phyloP scores from a whole-genome alignment of 1,139 yeast species.

The Candida mesenterica region DNA sequence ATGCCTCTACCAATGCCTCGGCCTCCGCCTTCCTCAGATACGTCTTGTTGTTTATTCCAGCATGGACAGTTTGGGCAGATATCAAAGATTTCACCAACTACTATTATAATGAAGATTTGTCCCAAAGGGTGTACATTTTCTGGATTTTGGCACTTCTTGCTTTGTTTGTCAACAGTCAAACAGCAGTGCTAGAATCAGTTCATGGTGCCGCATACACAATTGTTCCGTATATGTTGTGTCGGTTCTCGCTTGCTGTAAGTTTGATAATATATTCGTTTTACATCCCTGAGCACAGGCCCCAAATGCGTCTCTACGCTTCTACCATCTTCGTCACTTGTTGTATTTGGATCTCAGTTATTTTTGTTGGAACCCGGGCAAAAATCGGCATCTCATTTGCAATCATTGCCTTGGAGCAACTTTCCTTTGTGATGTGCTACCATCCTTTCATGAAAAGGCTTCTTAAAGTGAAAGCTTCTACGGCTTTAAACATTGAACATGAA shows the following conservation, averaged over 20 bases:
- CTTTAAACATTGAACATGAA: slow-evolving; percentile 65
- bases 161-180: slow-evolving; percentile 52
- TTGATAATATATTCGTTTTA: slow-evolving; percentile 47
- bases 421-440: slow-evolving; percentile 37
- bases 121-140: slow-evolving; percentile 52
- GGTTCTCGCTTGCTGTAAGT: slow-evolving; percentile 37
- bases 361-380: slow-evolving; percentile 45
- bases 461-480: slow-evolving; percentile 51
- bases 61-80: slow-evolving; percentile 66
- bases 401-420: slow-evolving; percentile 41
- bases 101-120: slow-evolving; percentile 60
- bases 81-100: slow-evolving; percentile 64
- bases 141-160: slow-evolving; percentile 56
- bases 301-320: slow-evolving; percentile 44
- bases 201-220: slow-evolving; percentile 43
- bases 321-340: slow-evolving; percentile 31
- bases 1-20: slow-evolving; percentile 51
- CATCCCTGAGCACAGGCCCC: slow-evolving; percentile 54
- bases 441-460: slow-evolving; percentile 46
- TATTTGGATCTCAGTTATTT: slow-evolving; percentile 49
- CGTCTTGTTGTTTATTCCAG: slow-evolving; percentile 52
- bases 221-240: slow-evolving; percentile 48
- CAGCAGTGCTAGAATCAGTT: slow-evolving; percentile 31
- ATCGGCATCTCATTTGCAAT: slow-evolving; percentile 46
- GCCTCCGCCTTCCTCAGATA: slow-evolving; percentile 50